Conservation (phyloP, 352 stramenopile species). For the Globisporangium yorkense region DNA sequence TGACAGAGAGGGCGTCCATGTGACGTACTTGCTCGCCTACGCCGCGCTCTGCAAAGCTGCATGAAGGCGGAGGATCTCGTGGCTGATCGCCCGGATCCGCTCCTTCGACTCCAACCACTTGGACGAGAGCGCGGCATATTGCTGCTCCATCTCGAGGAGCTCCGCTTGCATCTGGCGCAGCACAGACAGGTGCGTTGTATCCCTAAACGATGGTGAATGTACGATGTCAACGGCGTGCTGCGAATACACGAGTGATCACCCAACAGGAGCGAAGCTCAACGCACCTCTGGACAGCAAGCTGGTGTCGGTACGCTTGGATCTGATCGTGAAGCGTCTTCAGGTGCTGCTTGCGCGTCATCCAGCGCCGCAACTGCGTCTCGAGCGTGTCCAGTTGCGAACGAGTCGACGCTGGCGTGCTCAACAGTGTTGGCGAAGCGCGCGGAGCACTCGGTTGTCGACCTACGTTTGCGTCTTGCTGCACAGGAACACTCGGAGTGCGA, state of each 20-base stretch:
- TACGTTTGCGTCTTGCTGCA: neutral
- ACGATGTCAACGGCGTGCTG: neutral
- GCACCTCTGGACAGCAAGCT: constrained; percentile 4
- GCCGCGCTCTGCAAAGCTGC: constrained; percentile 3
- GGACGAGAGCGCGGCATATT: constrained; percentile 2
- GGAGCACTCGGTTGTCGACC: neutral
- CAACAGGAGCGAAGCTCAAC: too few species aligned
- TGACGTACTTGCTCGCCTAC: neutral
- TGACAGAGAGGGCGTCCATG: neutral
- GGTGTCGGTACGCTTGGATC: constrained; percentile 1
- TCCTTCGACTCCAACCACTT: constrained; percentile 11
- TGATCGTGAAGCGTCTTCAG: constrained; percentile 3
- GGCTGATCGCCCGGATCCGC: constrained; percentile 5
- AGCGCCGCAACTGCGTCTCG: constrained; percentile 8
- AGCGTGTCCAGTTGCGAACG: constrained; percentile 10
- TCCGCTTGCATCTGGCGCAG: constrained; percentile 5
- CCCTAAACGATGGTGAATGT: neutral
- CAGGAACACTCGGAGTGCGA: neutral
- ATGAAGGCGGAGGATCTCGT: constrained; percentile 8
- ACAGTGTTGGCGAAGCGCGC: neutral
- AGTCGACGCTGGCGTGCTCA: neutral
- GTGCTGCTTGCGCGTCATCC: constrained; percentile 7
- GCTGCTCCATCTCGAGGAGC: constrained; percentile 9
- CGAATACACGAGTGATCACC: neutral
- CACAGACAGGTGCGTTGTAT: neutral